Percentiles rank a stretch among this genome's conserved stretches.
Evolutionary conservation across 345 rosid species (phyloP).

Genomic region (Excoecaria agallocha): DNA sequence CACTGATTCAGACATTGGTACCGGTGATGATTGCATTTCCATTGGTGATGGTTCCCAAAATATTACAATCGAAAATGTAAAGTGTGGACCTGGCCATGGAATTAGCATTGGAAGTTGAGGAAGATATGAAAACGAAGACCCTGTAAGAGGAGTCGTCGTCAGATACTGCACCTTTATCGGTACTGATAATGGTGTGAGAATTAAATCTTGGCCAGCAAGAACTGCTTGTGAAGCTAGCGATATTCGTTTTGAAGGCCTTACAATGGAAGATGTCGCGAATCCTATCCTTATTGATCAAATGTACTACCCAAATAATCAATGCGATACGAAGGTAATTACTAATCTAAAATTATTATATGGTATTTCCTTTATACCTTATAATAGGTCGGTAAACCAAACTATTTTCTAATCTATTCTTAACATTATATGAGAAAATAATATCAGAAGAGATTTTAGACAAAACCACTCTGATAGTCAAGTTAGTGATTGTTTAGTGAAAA

Average conservation of each 20-base stretch:
- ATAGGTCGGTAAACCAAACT: too few species aligned
- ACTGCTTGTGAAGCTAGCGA: conserved; percentile 31
- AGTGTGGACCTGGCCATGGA: conserved; percentile 65
- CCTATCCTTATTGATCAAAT: conserved; percentile 55
- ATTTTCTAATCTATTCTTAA: too few species aligned
- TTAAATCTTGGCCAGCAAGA: conserved; percentile 57
- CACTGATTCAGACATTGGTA: conserved; percentile 22
- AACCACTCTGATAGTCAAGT: too few species aligned
- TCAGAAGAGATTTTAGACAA: too few species aligned
- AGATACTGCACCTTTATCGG: conserved; percentile 35
- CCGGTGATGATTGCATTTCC: conserved; percentile 60
- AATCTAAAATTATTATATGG: too few species aligned
- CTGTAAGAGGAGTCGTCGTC: conserved; percentile 43
- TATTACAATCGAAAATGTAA: conserved; percentile 22
- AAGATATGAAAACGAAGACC: conserved; percentile 38
- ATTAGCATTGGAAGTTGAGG: conserved; percentile 62
- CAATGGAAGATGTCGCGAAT: conserved; percentile 44
- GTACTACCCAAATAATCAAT: conserved; percentile 34
- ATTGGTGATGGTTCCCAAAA: conserved; percentile 46
- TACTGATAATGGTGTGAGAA: conserved; percentile 51
- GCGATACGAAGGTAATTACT: too few species aligned
- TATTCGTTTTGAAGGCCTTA: conserved; percentile 47
- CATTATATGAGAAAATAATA: too few species aligned
- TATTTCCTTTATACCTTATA: too few species aligned
- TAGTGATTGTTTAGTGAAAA: too few species aligned